Conservation (phyloP, 306 rosid genomes). For the Carpinus fangiana region DNA sequence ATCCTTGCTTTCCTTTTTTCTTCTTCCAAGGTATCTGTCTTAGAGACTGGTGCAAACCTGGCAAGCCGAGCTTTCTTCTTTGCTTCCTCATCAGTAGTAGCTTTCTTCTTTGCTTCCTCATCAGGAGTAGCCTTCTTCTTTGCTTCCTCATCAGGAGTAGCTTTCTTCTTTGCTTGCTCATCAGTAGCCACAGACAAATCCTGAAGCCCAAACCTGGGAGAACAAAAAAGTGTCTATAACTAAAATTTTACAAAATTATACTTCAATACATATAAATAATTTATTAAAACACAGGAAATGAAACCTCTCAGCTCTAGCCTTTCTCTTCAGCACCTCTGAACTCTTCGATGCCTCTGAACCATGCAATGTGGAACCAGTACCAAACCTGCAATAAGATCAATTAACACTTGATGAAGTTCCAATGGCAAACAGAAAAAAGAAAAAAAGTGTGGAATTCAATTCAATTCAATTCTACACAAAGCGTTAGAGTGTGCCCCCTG, state of each 20-base stretch:
- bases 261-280: not conserved
- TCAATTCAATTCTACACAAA: not conserved
- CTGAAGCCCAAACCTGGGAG: conserved; percentile 69
- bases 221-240: conserved; percentile 7
- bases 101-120: conserved; percentile 79
- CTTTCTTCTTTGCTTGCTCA: conserved; percentile 74
- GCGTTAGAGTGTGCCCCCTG: not conserved
- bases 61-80: conserved; percentile 92
- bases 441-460: not conserved
- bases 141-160: conserved; percentile 46
- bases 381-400: conserved; percentile 49
- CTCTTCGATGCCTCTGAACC: conserved; percentile 50
- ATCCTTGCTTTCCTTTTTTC: conserved; percentile 85
- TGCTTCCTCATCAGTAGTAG: conserved; percentile 40
- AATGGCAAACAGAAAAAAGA: not conserved
- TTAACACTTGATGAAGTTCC: not conserved
- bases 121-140: not conserved
- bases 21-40: conserved; percentile 69
- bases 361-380: conserved; percentile 41
- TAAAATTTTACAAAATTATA: not conserved
- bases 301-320: conserved; percentile 91
- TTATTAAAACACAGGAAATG: not conserved
- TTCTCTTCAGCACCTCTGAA: conserved; percentile 75
- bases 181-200: conserved; percentile 52
- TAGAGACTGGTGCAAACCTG: conserved; percentile 59